A percentile compares a stretch with the other conserved stretches of the same genome.
phyloP scores from a whole-genome alignment of 2,329 filamentous ascomycete genomes.

The Fusarium compactum region DNA sequence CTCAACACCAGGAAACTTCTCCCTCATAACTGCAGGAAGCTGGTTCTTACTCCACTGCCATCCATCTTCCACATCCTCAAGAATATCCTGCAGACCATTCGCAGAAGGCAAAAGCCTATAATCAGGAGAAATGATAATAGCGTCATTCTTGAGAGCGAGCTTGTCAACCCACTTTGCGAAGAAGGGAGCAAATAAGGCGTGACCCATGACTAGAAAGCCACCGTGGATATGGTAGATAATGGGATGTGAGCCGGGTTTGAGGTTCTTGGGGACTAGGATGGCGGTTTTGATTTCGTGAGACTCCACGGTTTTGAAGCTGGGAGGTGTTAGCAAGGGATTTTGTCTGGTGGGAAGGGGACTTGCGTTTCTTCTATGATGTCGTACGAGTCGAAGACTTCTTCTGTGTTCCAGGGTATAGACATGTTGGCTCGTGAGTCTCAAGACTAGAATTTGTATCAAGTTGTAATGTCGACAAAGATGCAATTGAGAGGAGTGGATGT shows the following conservation, averaged over 20 bases:
- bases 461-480: too few species aligned
- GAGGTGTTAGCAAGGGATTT: too few species aligned
- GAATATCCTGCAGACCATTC: conserved; percentile 43
- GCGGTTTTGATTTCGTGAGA: conserved; percentile 39
- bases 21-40: background rate
- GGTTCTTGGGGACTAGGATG: conserved; percentile 44
- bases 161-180: conserved; percentile 42
- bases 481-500: too few species aligned
- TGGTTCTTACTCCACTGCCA: conserved; percentile 44
- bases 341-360: too few species aligned
- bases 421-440: too few species aligned
- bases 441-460: too few species aligned
- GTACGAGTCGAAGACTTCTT: conserved; percentile 39
- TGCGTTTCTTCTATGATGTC: conserved; percentile 35
- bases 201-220: conserved; percentile 41
- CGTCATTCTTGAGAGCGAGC: conserved; percentile 41
- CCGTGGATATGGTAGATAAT: conserved; percentile 47
- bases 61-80: conserved; percentile 46
- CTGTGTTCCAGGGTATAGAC: conserved; percentile 32
- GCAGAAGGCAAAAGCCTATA: conserved; percentile 43
- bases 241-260: conserved; percentile 39
- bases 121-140: conserved; percentile 46
- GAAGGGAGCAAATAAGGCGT: conserved; percentile 42
- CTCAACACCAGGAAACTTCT: conserved; percentile 11
- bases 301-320: conserved; percentile 35